Evolutionary conservation across 116 monocot genomes (phyloP).

Genomic region (Posidonia oceanica): DNA sequence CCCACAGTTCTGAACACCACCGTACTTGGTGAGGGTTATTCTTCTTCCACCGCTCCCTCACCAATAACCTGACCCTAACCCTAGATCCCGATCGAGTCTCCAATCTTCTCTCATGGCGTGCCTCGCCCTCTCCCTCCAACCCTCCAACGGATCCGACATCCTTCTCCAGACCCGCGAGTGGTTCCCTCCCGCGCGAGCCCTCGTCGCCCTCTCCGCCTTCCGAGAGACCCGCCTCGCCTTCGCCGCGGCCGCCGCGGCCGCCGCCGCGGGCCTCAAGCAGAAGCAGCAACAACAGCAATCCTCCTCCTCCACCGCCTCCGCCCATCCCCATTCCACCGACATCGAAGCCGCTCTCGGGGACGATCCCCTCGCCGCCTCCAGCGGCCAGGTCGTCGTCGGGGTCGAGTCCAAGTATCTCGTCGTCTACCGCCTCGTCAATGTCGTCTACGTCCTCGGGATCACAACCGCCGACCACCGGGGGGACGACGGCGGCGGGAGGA

Average conservation of each 20-base stretch:
- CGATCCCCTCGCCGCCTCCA: slow-evolving; percentile 89
- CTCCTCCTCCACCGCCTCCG: slow-evolving; percentile 14
- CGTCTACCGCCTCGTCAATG: slow-evolving; percentile 95
- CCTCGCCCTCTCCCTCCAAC: slow-evolving; percentile 86
- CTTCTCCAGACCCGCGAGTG: slow-evolving; percentile 80
- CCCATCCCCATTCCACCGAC: slow-evolving; percentile 10
- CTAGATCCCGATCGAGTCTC: slow-evolving; percentile 18
- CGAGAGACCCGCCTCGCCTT: slow-evolving; percentile 55
- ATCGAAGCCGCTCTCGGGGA: slow-evolving; percentile 67
- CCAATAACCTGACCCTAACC: slow-evolving; percentile 3
- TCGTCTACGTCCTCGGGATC: slow-evolving; percentile 91
- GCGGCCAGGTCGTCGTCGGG: slow-evolving; percentile 90
- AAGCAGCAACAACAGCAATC: slow-evolving; percentile 2
- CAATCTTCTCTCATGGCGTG: slow-evolving; percentile 46
- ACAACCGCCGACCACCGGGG: slow-evolving; percentile 47
- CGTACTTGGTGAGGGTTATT: neutral
- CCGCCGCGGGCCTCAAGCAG: slow-evolving; percentile 8
- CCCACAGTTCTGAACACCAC: neutral
- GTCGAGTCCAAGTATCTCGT: slow-evolving; percentile 83
- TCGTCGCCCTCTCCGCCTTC: slow-evolving; percentile 66
- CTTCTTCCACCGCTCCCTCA: neutral
- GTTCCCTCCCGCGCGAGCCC: slow-evolving; percentile 64
- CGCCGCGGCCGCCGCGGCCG: slow-evolving; percentile 16
- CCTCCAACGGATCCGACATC: slow-evolving; percentile 67
- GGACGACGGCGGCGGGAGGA: no score